Evolutionary conservation across 495 filamentous ascomycete genomes (phyloP).

Genomic region (Pyronema domesticum): DNA sequence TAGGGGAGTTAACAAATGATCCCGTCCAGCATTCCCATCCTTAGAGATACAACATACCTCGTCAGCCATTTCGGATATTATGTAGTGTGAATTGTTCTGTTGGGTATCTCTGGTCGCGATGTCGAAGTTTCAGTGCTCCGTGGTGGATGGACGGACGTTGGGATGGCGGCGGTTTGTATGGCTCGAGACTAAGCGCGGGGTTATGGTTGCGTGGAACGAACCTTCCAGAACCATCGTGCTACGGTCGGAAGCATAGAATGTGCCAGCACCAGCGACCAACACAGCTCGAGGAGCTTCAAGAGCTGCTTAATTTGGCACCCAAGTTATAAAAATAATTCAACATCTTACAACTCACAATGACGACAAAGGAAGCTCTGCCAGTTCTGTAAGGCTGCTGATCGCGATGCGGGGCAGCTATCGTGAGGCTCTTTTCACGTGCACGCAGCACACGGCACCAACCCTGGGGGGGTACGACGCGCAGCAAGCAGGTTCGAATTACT

Average conservation of each 20-base stretch:
- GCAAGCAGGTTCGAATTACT: too few species aligned
- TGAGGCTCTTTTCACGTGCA: too few species aligned
- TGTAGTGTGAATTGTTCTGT: not conserved
- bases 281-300: not conserved
- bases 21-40: not conserved
- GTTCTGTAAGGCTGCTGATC: too few species aligned
- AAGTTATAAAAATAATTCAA: too few species aligned
- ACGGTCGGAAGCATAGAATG: too few species aligned
- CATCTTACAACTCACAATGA: too few species aligned
- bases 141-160: not conserved
- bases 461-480: too few species aligned
- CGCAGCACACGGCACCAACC: too few species aligned
- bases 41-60: not conserved
- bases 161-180: not conserved
- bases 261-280: not conserved
- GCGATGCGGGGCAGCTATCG: too few species aligned
- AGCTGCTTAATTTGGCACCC: too few species aligned
- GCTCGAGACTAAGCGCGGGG: not conserved
- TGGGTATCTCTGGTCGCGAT: too few species aligned
- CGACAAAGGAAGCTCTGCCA: too few species aligned
- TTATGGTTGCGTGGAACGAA: not conserved
- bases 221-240: not conserved
- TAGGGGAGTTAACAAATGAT: slow-evolving; percentile 24
- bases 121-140: not conserved
- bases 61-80: not conserved